Evolutionary conservation across 2,329 filamentous ascomycete genomes (phyloP).

Genomic region (Colletotrichum euphorbiae): DNA sequence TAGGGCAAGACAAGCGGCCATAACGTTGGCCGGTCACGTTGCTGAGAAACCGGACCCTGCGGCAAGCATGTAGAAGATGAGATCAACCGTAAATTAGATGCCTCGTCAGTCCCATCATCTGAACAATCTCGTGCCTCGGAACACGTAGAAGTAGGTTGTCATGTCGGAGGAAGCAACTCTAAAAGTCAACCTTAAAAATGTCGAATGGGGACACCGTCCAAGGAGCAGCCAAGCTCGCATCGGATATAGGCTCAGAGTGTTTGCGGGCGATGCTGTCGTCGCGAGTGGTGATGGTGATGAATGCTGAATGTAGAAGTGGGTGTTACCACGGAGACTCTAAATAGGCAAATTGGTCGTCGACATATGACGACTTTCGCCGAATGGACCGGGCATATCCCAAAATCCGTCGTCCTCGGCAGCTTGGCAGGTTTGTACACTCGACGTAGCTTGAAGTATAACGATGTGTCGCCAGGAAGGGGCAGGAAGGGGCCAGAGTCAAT

Average conservation of each 20-base stretch:
- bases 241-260: slow-evolving; percentile 7
- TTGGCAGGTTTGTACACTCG: slow-evolving; percentile 13
- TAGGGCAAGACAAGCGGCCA: slow-evolving; percentile 8
- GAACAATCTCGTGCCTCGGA: slow-evolving; percentile 26
- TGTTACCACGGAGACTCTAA: not conserved
- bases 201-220: not conserved
- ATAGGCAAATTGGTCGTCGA: not conserved
- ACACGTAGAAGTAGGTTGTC: slow-evolving; percentile 31
- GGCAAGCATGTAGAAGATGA: slow-evolving; percentile 12
- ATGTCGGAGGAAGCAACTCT: slow-evolving; percentile 30
- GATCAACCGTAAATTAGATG: slow-evolving; percentile 25
- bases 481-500: not conserved
- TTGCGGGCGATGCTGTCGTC: not conserved
- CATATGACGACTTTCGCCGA: not conserved
- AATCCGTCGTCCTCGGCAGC: not conserved
- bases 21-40: slow-evolving; percentile 6
- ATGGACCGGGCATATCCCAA: not conserved
- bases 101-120: slow-evolving; percentile 28
- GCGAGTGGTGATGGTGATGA: not conserved
- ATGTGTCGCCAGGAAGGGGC: not conserved
- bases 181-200: slow-evolving; percentile 14
- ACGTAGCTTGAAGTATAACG: not conserved
- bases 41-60: slow-evolving; percentile 14
- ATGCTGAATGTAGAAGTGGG: not conserved
- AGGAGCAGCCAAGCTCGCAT: not conserved